A percentile compares a stretch with the other conserved stretches of the same genome.
These are phyloP conservation scores for Rhodofomes roseus DNA, from an alignment of 1,284 basidiomycete genomes.

Conservation along the genomic window DNA sequence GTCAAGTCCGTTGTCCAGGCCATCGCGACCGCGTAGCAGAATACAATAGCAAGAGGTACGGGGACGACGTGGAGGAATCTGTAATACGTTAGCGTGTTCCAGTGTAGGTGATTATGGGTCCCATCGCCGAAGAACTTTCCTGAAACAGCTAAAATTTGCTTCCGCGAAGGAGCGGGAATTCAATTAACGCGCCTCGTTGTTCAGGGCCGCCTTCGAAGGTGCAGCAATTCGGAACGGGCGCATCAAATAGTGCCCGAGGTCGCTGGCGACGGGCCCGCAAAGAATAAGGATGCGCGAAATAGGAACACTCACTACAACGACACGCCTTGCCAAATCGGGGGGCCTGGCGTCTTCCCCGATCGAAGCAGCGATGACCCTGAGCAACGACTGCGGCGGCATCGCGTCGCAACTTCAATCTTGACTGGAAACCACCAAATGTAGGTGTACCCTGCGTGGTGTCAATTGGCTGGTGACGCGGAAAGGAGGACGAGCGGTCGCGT, in stretches of 20 bases:
- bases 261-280: not conserved
- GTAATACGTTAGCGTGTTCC: not conserved
- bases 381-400: not conserved
- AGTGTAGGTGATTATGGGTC: conserved; percentile 8
- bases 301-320: not conserved
- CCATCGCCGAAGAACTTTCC: not conserved
- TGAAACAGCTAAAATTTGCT: not conserved
- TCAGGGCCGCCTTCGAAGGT: not conserved
- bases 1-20: not conserved
- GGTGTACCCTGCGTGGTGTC: no score
- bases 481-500: no score
- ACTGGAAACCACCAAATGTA: no score
- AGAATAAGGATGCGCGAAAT: not conserved
- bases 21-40: conserved; percentile 2
- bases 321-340: not conserved
- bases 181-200: not conserved
- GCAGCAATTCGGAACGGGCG: not conserved
- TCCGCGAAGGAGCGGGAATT: not conserved
- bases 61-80: not conserved
- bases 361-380: not conserved
- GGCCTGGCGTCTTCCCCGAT: not conserved
- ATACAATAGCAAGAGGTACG: conserved; percentile 2
- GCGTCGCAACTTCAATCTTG: not conserved
- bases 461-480: no score
- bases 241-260: not conserved